A percentile compares a stretch with the other conserved stretches of the same genome.
Evolutionary conservation across 1,284 basidiomycete genomes (phyloP).

Genomic region (Naganishia cerealis): DNA sequence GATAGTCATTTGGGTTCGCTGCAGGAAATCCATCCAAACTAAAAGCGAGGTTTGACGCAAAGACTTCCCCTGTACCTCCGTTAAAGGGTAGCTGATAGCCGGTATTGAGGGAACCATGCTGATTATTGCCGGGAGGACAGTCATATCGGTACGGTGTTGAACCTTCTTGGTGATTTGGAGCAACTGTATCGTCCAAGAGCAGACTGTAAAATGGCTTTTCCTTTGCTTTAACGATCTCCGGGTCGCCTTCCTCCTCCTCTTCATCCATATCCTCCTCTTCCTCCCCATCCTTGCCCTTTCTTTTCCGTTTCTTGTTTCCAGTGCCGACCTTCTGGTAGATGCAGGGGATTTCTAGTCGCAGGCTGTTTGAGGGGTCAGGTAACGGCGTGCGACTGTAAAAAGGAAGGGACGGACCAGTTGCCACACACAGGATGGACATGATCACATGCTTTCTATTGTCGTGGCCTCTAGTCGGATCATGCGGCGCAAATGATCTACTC

Average conservation of each 20-base stretch:
- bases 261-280: constrained; percentile 25
- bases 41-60: not conserved
- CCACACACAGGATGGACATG: constrained; percentile 29
- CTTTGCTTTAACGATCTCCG: constrained; percentile 7
- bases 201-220: constrained; percentile 22
- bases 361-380: not conserved
- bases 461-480: constrained; percentile 53
- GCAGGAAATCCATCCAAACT: not conserved
- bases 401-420: constrained; percentile 23
- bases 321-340: constrained; percentile 29
- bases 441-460: constrained; percentile 31
- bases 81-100: constrained; percentile 1
- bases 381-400: not conserved
- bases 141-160: not conserved
- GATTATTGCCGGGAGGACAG: not conserved
- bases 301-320: constrained; percentile 8
- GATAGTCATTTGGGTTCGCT: not conserved
- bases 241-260: not conserved
- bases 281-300: not conserved
- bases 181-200: not conserved
- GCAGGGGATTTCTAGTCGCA: constrained; percentile 31
- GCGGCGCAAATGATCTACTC: constrained; percentile 61
- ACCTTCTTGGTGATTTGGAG: not conserved
- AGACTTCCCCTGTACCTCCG: not conserved
- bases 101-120: not conserved